A percentile compares a stretch with the other conserved stretches of the same genome.
phyloP scores from a whole-genome alignment of 345 rosid species.

The Citrus medica region DNA sequence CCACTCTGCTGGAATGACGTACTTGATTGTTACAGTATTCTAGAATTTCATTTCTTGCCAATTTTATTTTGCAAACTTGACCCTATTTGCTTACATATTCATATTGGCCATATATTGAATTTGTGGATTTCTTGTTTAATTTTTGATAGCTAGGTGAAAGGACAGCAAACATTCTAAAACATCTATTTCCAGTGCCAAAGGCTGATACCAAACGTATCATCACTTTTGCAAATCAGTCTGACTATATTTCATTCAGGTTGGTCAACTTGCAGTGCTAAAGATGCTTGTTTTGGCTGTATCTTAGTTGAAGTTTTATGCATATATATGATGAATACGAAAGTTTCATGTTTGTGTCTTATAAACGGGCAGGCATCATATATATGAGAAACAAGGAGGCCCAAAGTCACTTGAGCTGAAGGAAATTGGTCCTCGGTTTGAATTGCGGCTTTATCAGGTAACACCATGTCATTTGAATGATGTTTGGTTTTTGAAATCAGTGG shows the following conservation, averaged over 20 bases:
- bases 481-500: background rate
- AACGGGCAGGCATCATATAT: constrained; percentile 67
- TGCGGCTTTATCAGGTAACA: constrained; percentile 79
- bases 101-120: background rate
- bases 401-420: constrained; percentile 80
- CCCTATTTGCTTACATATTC: background rate
- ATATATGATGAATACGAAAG: background rate
- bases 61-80: background rate
- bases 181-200: constrained; percentile 91
- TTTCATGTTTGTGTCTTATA: constrained; percentile 5
- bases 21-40: background rate
- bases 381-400: constrained; percentile 73
- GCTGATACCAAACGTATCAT: constrained; percentile 70
- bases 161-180: constrained; percentile 71
- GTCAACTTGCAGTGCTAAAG: background rate
- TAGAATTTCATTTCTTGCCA: background rate
- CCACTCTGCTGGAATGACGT: background rate
- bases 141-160: constrained; percentile 70
- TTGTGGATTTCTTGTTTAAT: background rate
- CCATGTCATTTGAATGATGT: background rate
- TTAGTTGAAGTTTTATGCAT: background rate
- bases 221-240: constrained; percentile 78
- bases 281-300: background rate
- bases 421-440: constrained; percentile 87
- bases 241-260: constrained; percentile 91